Percentiles rank a stretch among this genome's conserved stretches.
Evolutionary conservation across 2,329 filamentous ascomycete genomes (phyloP).

Genomic region (Scorias spongiosa): DNA sequence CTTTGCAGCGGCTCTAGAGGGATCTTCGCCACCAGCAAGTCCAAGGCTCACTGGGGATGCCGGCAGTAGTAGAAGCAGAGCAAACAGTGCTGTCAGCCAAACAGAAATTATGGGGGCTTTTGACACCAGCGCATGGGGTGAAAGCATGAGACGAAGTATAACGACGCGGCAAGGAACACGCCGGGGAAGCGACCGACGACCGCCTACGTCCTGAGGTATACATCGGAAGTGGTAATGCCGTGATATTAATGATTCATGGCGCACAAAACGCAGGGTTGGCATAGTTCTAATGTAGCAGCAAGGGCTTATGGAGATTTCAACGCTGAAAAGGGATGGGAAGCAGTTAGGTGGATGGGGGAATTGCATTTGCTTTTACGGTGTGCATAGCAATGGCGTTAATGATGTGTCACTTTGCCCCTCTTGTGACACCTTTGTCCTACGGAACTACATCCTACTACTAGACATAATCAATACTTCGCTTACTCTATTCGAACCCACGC

Average conservation of each 20-base stretch:
- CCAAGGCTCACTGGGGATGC: slow-evolving; percentile 7
- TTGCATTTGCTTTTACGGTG: no score
- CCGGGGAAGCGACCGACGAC: slow-evolving; percentile 16
- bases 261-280: neutral
- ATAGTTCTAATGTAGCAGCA: neutral
- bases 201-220: neutral
- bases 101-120: slow-evolving; percentile 71
- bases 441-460: no score
- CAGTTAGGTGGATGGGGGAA: neutral
- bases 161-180: slow-evolving; percentile 49
- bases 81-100: slow-evolving; percentile 55
- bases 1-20: slow-evolving; percentile 28
- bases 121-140: slow-evolving; percentile 82
- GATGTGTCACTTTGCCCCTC: no score
- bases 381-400: no score
- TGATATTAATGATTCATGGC: neutral
- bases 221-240: neutral
- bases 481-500: no score
- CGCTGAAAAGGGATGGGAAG: neutral
- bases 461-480: no score
- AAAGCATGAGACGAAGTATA: slow-evolving; percentile 67
- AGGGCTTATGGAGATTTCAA: neutral
- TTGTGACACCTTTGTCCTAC: no score
- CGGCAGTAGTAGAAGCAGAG: slow-evolving; percentile 36
- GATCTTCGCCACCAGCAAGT: slow-evolving; percentile 17